Base-by-base conservation (phyloP, 2,329 filamentous ascomycete species). In the Penicillium sp. region DNA sequence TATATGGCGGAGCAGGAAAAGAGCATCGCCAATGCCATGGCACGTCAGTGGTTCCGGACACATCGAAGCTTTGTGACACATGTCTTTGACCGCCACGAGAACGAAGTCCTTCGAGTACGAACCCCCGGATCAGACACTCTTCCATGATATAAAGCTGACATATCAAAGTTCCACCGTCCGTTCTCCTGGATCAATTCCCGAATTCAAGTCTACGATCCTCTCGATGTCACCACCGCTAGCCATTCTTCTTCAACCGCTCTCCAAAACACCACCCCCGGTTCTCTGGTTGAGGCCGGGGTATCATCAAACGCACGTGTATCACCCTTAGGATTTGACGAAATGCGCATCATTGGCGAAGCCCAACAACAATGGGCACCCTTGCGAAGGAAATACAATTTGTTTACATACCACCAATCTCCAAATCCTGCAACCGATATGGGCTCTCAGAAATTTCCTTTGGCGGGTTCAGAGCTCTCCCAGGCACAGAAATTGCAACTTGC, bases 1-100 rank as follows among this genome's bases (percentile, higher is more conserved):
- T 87, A 85, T 61, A 81, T 88, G 65, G 85, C 83, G 28, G 85
- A 88, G 69, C 79, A 82, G 63, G 85, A 87, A 43, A 81, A 81
- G 54, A 83, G 84, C 1, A 71, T 87, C 51, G 83, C 78, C 2
- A 81, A 75, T 51, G 77, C 79, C 26, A 74, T 87, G 67, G 78
- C 79, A 14, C 76, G 85, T 51, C 85, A 87, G 65, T 81, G 82
- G 77, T 82, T 85, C 60, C 78, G 77, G 56, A 87, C 85, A 2
- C 85, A 87, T 66, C 75, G 85, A 37, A 82, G 82, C 55, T 87
- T 88, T 58, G 86, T 84, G 13, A 84, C 84, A 5, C 83, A 87
- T 69, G 83, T 88, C 2, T 87, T 88, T 68, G 85, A 87, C 62
- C 75, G 74, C 48, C 72, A 84, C 36, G 81, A 84, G 63, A 80